phyloP scores from a whole-genome alignment of 805 yeast genomes.

The Wickerhamiella occidentalis region DNA sequence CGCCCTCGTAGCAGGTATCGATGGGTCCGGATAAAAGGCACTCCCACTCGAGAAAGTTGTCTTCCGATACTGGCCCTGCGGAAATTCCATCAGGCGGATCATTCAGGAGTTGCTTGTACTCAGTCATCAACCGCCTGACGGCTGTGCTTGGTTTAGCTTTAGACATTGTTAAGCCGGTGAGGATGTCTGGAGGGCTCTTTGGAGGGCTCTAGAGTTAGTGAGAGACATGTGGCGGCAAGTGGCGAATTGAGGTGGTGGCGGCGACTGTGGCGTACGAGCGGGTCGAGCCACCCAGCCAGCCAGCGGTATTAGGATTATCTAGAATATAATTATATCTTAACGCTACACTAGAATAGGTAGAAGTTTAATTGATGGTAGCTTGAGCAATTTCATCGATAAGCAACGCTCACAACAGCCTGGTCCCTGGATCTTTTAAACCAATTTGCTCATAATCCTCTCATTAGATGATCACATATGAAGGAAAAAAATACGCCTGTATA shows the following conservation, averaged over 20 bases:
- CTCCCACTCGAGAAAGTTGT: constrained; percentile 68
- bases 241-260: background rate
- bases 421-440: background rate
- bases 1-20: constrained; percentile 76
- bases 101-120: constrained; percentile 69
- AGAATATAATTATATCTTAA: too few species aligned
- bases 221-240: background rate
- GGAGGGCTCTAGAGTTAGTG: background rate
- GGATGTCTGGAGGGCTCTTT: background rate
- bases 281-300: too few species aligned
- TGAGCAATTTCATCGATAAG: too few species aligned
- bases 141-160: constrained; percentile 41
- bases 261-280: background rate
- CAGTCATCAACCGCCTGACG: constrained; percentile 74
- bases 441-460: background rate
- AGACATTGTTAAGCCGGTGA: background rate
- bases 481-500: constrained; percentile 23
- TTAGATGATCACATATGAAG: constrained; percentile 13
- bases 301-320: too few species aligned
- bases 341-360: too few species aligned
- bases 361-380: too few species aligned
- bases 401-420: too few species aligned
- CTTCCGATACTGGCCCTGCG: constrained; percentile 79
- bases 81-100: constrained; percentile 93
- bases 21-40: constrained; percentile 74